These are phyloP conservation scores for Leptographium radiaticola DNA, from an alignment of 2,329 filamentous ascomycete genomes.

Conservation along the genomic window DNA sequence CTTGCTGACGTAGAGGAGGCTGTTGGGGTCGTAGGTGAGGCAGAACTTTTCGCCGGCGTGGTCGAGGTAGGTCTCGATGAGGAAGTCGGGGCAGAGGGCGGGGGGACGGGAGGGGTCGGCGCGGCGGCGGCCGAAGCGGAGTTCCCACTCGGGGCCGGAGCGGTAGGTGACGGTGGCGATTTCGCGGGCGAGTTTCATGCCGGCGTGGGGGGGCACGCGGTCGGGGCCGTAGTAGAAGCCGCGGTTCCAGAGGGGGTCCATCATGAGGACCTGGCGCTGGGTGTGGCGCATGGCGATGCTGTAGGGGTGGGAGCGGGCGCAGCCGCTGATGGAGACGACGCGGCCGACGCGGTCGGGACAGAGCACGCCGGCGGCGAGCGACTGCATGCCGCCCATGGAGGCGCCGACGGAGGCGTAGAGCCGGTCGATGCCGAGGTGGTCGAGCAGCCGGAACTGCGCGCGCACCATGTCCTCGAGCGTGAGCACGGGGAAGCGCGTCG, in stretches of 20 bases:
- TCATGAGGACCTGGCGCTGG: slow-evolving; percentile 95
- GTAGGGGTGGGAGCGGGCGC: slow-evolving; percentile 89
- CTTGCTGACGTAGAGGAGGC: slow-evolving; percentile 89
- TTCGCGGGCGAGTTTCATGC: slow-evolving; percentile 95
- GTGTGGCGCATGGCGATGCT: slow-evolving; percentile 98
- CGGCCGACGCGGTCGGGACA: slow-evolving; percentile 72
- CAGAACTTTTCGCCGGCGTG: slow-evolving; percentile 98
- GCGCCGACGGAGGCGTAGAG: slow-evolving; percentile 88
- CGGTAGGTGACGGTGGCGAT: slow-evolving; percentile 97
- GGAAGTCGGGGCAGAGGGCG: slow-evolving; percentile 89
- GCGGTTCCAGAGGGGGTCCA: slow-evolving; percentile 93
- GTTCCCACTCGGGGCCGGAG: slow-evolving; percentile 94
- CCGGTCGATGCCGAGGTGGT: slow-evolving; percentile 60
- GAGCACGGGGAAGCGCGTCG: slow-evolving; percentile 87
- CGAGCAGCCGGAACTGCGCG: slow-evolving; percentile 82
- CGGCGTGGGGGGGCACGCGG: slow-evolving; percentile 75
- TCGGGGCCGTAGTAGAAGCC: slow-evolving; percentile 72
- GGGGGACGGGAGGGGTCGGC: slow-evolving; percentile 79
- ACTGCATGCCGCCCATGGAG: slow-evolving; percentile 98
- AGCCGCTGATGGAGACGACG: slow-evolving; percentile 83
- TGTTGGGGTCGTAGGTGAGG: slow-evolving; percentile 91
- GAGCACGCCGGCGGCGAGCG: slow-evolving; percentile 70
- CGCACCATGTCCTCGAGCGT: slow-evolving; percentile 97
- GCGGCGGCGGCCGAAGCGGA: slow-evolving; percentile 75
- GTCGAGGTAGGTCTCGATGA: slow-evolving; percentile 96